Conservation (phyloP, 106 monocot species). For the Amphibolis antarctica region DNA sequence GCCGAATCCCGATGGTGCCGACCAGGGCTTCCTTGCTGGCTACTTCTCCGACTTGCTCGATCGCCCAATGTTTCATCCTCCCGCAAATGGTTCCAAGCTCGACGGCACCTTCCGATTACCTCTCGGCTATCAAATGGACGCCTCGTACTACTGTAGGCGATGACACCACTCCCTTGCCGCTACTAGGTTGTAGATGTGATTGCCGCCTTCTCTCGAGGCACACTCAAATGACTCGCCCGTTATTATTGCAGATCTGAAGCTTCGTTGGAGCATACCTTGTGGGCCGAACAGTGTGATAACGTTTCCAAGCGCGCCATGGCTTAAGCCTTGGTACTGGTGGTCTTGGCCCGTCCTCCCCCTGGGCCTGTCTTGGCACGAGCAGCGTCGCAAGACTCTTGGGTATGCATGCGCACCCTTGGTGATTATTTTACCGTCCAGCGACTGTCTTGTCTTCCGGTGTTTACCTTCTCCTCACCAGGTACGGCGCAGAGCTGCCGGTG, state of each 20-base stretch:
- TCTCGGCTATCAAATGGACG: slow-evolving; percentile 95
- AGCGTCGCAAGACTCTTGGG: slow-evolving; percentile 59
- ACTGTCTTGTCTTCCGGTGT: background rate
- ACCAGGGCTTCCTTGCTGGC: slow-evolving; percentile 79
- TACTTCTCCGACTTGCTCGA: slow-evolving; percentile 84
- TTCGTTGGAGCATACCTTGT: slow-evolving; percentile 81
- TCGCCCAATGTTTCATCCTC: slow-evolving; percentile 71
- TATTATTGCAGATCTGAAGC: slow-evolving; percentile 50
- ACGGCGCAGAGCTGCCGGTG: slow-evolving; percentile 48
- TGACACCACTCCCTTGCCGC: background rate
- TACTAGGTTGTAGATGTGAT: too few relatives aligned
- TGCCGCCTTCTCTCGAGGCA: too few relatives aligned
- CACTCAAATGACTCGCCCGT: background rate
- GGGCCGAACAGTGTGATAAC: slow-evolving; percentile 94
- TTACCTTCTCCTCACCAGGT: slow-evolving; percentile 25
- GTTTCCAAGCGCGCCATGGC: slow-evolving; percentile 82
- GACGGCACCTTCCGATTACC: slow-evolving; percentile 74
- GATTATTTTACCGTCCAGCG: too few relatives aligned
- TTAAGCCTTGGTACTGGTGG: slow-evolving; percentile 98
- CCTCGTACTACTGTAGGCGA: slow-evolving; percentile 86
- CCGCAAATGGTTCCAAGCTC: slow-evolving; percentile 56
- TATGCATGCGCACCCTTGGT: slow-evolving; percentile 10
- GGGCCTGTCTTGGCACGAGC: slow-evolving; percentile 73
- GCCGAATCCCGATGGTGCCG: slow-evolving; percentile 74
- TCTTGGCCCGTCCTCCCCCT: slow-evolving; percentile 85